Conservation (phyloP, 306 rosid genomes). For the Acmispon strigosus region DNA sequence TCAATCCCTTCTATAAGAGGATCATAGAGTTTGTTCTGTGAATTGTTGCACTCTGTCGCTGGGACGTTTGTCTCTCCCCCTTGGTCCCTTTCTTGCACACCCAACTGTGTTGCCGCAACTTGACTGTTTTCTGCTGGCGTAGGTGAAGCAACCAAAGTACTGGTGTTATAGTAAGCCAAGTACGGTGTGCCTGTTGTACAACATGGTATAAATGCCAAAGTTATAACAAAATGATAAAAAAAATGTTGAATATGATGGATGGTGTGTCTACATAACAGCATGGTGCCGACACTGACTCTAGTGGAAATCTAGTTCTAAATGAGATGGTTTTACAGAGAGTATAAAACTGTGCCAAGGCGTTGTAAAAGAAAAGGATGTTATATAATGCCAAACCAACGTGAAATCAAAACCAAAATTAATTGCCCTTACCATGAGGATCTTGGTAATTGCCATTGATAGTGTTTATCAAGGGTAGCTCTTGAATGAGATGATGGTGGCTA, state of each 20-base stretch:
- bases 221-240: not conserved
- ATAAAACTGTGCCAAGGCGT: not conserved
- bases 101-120: not conserved
- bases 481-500: not conserved
- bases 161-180: slow-evolving; percentile 14
- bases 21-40: not conserved
- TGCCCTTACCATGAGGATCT: slow-evolving; percentile 25
- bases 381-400: not conserved
- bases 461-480: not conserved
- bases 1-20: slow-evolving; percentile 19
- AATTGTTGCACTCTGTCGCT: slow-evolving; percentile 5
- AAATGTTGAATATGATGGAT: not conserved
- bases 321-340: not conserved
- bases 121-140: slow-evolving; percentile 36
- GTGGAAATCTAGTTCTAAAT: slow-evolving; percentile 2
- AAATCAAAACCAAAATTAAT: not conserved
- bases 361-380: not conserved
- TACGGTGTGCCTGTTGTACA: slow-evolving; percentile 22
- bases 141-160: slow-evolving; percentile 35
- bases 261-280: not conserved
- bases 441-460: not conserved
- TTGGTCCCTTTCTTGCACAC: slow-evolving; percentile 14
- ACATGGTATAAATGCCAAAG: slow-evolving; percentile 19
- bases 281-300: not conserved
- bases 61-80: slow-evolving; percentile 18